Conservation (phyloP, 305 asterid species). For the Euphrasia arctica region DNA sequence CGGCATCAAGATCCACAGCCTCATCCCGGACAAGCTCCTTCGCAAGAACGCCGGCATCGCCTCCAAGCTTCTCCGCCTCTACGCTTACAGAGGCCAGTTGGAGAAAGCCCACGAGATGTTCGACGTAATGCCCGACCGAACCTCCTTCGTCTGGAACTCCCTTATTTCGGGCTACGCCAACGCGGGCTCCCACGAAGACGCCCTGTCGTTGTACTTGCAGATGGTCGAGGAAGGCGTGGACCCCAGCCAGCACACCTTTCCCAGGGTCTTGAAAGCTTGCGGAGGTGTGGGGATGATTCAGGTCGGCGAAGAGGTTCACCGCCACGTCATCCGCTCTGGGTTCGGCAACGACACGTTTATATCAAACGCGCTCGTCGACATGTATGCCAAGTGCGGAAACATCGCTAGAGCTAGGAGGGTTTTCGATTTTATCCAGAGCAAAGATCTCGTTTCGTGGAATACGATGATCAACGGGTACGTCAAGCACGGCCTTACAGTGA, state of each 20-base stretch:
- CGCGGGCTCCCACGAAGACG: constrained; percentile 64
- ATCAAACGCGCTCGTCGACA: constrained; percentile 66
- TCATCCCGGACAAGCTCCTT: constrained; percentile 61
- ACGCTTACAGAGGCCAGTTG: constrained; percentile 46
- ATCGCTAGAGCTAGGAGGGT: constrained; percentile 59
- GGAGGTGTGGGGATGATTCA: constrained; percentile 67
- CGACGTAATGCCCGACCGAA: constrained; percentile 67
- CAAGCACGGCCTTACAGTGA: constrained; percentile 55
- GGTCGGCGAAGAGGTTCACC: constrained; percentile 84
- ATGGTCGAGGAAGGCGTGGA: constrained; percentile 88
- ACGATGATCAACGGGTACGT: constrained; percentile 67
- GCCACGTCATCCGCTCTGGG: constrained; percentile 65
- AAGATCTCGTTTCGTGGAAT: constrained; percentile 82
- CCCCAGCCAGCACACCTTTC: constrained; percentile 81
- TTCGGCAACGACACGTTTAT: constrained; percentile 55
- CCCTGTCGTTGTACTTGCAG: constrained; percentile 81
- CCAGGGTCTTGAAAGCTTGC: constrained; percentile 84
- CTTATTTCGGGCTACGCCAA: constrained; percentile 79
- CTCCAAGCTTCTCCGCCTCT: constrained; percentile 66
- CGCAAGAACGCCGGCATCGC: constrained; percentile 59
- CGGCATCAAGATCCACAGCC: constrained; percentile 45
- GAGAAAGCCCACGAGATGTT: constrained; percentile 79
- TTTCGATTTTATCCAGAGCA: constrained; percentile 44
- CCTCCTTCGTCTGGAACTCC: constrained; percentile 82
- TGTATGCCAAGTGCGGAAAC: constrained; percentile 91